Conservation (phyloP, 2,329 filamentous ascomycete species). For the Scedosporium aurantiacum region DNA sequence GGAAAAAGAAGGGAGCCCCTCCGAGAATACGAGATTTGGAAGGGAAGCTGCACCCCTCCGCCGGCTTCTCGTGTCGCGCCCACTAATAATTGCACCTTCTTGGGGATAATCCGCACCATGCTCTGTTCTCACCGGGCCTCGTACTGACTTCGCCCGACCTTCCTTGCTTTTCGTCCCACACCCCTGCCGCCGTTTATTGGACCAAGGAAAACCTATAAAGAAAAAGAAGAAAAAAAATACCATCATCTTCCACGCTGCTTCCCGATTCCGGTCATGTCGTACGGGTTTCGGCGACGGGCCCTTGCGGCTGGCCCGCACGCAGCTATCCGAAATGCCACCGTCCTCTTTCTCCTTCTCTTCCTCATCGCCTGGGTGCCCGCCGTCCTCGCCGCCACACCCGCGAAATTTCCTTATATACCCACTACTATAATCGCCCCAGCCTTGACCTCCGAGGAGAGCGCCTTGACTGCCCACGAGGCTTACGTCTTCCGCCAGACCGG, state of each 20-base stretch:
- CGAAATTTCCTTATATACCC: conserved; percentile 62
- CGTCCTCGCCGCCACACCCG: conserved; percentile 16
- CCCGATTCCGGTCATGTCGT: background rate
- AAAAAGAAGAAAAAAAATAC: background rate
- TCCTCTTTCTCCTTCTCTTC: background rate
- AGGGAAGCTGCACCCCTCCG: background rate
- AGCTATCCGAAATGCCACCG: background rate
- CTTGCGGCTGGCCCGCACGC: background rate
- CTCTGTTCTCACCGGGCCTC: background rate
- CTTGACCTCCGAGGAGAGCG: conserved; percentile 29
- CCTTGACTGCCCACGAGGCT: conserved; percentile 34
- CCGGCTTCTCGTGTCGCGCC: background rate
- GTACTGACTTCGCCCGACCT: background rate
- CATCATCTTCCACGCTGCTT: background rate
- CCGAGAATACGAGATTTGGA: background rate
- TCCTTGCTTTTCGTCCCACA: background rate
- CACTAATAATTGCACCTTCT: no score
- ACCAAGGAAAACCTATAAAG: background rate
- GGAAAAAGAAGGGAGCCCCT: background rate
- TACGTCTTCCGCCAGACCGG: conserved; percentile 57
- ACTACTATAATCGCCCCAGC: conserved; percentile 56
- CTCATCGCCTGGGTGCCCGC: background rate
- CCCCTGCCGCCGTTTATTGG: background rate
- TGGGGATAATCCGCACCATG: background rate
- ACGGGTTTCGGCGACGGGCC: background rate